These are phyloP conservation scores for Syzygium jambos DNA, from an alignment of 345 rosid genomes.

Conservation along the genomic window DNA sequence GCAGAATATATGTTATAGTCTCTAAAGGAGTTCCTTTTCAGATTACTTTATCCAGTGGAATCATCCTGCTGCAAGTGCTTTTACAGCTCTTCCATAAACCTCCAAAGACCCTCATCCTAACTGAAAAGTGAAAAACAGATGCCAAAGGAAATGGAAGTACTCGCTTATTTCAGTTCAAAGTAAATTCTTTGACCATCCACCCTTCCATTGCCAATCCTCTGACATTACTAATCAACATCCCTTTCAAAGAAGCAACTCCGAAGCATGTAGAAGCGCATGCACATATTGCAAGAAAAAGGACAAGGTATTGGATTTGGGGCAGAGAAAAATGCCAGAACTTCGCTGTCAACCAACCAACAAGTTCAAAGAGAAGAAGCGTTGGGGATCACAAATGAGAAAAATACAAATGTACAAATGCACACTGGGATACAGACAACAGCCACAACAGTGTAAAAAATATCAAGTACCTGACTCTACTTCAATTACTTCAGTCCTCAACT, in stretches of 20 bases:
- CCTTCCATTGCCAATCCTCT: not conserved
- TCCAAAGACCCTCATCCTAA: not conserved
- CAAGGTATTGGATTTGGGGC: not conserved
- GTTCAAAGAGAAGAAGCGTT: not conserved
- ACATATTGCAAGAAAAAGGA: not conserved
- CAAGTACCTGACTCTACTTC: slow-evolving; percentile 69
- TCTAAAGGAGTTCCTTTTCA: not conserved
- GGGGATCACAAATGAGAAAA: not conserved
- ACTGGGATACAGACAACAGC: not conserved
- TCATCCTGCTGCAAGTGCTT: not conserved
- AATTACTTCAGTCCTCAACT: slow-evolving; percentile 26
- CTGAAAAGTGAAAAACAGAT: not conserved
- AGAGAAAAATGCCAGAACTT: not conserved
- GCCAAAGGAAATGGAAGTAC: not conserved
- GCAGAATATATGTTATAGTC: not conserved
- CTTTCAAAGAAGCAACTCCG: not conserved
- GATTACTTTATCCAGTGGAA: not conserved
- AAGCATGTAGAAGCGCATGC: not conserved
- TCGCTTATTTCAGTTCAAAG: not conserved
- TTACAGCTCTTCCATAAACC: not conserved
- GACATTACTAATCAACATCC: not conserved
- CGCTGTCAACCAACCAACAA: not conserved
- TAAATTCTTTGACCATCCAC: not conserved
- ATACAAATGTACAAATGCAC: not conserved
- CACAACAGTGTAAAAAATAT: not conserved